These are phyloP conservation scores for Arabis alpina DNA, from an alignment of 345 rosid species.

Conservation along the genomic window DNA sequence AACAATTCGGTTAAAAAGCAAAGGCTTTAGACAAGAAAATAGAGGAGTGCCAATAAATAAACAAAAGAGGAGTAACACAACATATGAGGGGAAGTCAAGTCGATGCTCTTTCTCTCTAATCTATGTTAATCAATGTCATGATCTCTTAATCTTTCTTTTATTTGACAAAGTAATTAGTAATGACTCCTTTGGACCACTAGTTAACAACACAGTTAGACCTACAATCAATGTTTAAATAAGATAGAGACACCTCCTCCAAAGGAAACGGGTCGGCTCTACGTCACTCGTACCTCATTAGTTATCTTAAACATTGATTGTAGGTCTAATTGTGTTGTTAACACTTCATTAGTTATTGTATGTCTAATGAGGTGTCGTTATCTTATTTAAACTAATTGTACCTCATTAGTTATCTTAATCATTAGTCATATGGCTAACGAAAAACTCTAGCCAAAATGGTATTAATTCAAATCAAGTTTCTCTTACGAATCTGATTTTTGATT, in stretches of 20 bases:
- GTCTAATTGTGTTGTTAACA: too few relatives aligned
- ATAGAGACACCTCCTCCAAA: constrained; percentile 1
- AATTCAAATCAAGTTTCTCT: too few relatives aligned
- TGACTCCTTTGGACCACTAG: constrained; percentile 32
- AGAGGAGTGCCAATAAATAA: too few relatives aligned
- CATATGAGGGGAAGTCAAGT: constrained; percentile 16
- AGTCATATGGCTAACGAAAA: too few relatives aligned
- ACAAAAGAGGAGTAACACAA: neutral
- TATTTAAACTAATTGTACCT: too few relatives aligned
- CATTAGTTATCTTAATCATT: too few relatives aligned
- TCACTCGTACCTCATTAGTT: constrained; percentile 21
- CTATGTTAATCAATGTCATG: constrained; percentile 22
- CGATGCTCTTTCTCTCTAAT: constrained; percentile 7
- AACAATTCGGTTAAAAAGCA: constrained; percentile 2
- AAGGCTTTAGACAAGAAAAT: too few relatives aligned
- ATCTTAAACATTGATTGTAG: too few relatives aligned
- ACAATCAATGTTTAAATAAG: constrained; percentile 23
- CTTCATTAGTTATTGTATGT: neutral
- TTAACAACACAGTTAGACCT: constrained; percentile 3
- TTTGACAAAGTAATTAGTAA: constrained; percentile 22
- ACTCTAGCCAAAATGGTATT: too few relatives aligned
- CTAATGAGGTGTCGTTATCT: neutral
- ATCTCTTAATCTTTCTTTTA: neutral
- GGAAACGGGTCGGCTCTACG: constrained; percentile 23
- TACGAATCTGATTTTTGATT: too few relatives aligned